Conservation (phyloP, 768 basidiomycete genomes). For the Paxillus ammoniavirescens region DNA sequence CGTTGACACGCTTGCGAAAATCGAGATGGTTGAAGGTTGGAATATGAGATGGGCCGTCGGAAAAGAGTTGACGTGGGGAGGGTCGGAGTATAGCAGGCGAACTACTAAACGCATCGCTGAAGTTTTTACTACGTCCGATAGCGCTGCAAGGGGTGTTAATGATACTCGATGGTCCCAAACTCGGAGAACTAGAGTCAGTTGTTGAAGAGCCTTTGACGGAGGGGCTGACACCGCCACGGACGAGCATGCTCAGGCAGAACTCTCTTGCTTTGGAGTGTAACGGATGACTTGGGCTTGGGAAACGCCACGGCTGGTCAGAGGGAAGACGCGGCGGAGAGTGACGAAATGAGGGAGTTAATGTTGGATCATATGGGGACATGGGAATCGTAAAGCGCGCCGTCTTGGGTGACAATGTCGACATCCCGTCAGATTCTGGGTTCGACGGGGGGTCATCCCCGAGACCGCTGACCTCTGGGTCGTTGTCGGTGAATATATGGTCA, state of each 20-base stretch:
- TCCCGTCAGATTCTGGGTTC: slow-evolving; percentile 5
- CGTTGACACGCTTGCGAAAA: slow-evolving; percentile 38
- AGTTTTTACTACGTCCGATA: slow-evolving; percentile 22
- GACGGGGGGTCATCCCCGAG: not conserved
- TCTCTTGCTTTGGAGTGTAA: slow-evolving; percentile 65
- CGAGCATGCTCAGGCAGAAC: slow-evolving; percentile 62
- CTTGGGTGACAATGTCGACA: slow-evolving; percentile 22
- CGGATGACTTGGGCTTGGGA: slow-evolving; percentile 77
- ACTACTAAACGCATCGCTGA: slow-evolving; percentile 30
- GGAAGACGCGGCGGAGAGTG: slow-evolving; percentile 75
- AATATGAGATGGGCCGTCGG: slow-evolving; percentile 34
- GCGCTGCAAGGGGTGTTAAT: slow-evolving; percentile 30
- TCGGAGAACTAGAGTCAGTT: slow-evolving; percentile 30
- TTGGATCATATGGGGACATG: slow-evolving; percentile 75
- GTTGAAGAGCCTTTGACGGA: slow-evolving; percentile 32
- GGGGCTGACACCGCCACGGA: slow-evolving; percentile 51
- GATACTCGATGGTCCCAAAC: slow-evolving; percentile 27
- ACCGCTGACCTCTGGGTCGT: not conserved
- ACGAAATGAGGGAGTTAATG: slow-evolving; percentile 71
- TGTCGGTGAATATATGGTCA: not conserved
- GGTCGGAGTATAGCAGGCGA: slow-evolving; percentile 41
- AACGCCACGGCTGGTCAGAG: slow-evolving; percentile 81
- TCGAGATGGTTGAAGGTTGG: slow-evolving; percentile 29
- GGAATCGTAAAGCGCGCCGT: slow-evolving; percentile 39
- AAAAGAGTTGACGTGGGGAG: slow-evolving; percentile 41